phyloP scores from a whole-genome alignment of 2,329 filamentous ascomycete species.

The Cylindrodendrum hubeiense region DNA sequence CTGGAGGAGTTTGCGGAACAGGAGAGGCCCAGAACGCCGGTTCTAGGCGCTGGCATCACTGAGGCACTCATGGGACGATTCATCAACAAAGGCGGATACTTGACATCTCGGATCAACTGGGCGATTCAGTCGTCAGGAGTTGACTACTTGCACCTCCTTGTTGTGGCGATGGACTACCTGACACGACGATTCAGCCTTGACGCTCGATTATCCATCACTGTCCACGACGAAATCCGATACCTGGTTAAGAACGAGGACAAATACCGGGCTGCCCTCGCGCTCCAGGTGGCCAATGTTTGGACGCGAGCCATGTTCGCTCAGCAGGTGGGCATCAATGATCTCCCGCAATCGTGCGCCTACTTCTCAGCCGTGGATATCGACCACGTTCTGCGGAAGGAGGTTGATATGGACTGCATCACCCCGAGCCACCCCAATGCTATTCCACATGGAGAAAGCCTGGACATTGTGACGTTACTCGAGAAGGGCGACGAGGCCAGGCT shows the following conservation, averaged over 20 bases:
- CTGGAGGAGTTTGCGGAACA: slow-evolving; percentile 98
- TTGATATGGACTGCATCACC: slow-evolving; percentile 97
- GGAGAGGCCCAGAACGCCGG: slow-evolving; percentile 88
- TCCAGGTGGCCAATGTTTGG: slow-evolving; percentile 96
- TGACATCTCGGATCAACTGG: slow-evolving; percentile 98
- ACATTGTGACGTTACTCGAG: slow-evolving; percentile 81
- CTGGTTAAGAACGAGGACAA: slow-evolving; percentile 87
- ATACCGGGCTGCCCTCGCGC: slow-evolving; percentile 90
- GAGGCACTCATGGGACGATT: slow-evolving; percentile 92
- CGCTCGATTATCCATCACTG: slow-evolving; percentile 90
- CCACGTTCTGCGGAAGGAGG: slow-evolving; percentile 95
- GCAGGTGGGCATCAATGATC: slow-evolving; percentile 94
- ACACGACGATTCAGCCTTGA: slow-evolving; percentile 86
- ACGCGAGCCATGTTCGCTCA: slow-evolving; percentile 97
- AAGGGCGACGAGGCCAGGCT: slow-evolving; percentile 78
- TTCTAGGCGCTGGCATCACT: slow-evolving; percentile 94
- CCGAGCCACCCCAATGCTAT: slow-evolving; percentile 86
- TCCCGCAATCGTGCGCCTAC: slow-evolving; percentile 94
- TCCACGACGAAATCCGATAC: slow-evolving; percentile 98
- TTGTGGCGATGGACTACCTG: slow-evolving; percentile 95
- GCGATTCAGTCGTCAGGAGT: slow-evolving; percentile 98
- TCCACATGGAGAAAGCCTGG: slow-evolving; percentile 85
- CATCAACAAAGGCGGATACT: slow-evolving; percentile 89
- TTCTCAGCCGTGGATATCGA: slow-evolving; percentile 98
- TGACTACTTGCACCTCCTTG: slow-evolving; percentile 94